phyloP scores from a whole-genome alignment of 2,329 filamentous ascomycete species.

The Didymella segeticola region DNA sequence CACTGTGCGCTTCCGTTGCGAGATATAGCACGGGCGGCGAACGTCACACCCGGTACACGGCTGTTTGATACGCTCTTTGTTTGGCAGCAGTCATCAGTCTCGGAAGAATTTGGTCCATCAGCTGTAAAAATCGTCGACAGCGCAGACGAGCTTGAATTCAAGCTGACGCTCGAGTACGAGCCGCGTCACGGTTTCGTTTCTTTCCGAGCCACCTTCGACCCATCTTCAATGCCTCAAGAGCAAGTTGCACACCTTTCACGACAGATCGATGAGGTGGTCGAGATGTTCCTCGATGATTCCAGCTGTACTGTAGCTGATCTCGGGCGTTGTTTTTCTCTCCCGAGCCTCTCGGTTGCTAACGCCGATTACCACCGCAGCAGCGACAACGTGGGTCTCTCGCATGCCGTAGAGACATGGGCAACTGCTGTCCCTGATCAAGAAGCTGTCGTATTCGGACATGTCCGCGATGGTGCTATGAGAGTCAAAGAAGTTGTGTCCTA shows the following conservation, averaged over 20 bases:
- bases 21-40: conserved; percentile 70
- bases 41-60: conserved; percentile 60
- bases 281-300: conserved; percentile 51
- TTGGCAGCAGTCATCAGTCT: conserved; percentile 76
- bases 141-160: conserved; percentile 77
- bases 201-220: conserved; percentile 63
- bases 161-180: conserved; percentile 77
- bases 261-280: conserved; percentile 66
- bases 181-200: conserved; percentile 59
- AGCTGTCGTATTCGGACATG: conserved; percentile 70
- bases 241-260: conserved; percentile 64
- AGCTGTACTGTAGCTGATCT: conserved; percentile 42
- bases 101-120: conserved; percentile 30
- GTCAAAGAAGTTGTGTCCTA: conserved; percentile 65
- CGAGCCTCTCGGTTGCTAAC: conserved; percentile 52
- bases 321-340: conserved; percentile 26
- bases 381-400: conserved; percentile 38
- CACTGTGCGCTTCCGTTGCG: conserved; percentile 69
- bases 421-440: conserved; percentile 57
- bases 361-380: conserved; percentile 36
- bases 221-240: conserved; percentile 58
- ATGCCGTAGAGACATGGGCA: conserved; percentile 63
- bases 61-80: conserved; percentile 83
- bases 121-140: conserved; percentile 64
- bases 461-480: conserved; percentile 46